phyloP scores from a whole-genome alignment of 495 filamentous ascomycete species.

The Podospora comata region DNA sequence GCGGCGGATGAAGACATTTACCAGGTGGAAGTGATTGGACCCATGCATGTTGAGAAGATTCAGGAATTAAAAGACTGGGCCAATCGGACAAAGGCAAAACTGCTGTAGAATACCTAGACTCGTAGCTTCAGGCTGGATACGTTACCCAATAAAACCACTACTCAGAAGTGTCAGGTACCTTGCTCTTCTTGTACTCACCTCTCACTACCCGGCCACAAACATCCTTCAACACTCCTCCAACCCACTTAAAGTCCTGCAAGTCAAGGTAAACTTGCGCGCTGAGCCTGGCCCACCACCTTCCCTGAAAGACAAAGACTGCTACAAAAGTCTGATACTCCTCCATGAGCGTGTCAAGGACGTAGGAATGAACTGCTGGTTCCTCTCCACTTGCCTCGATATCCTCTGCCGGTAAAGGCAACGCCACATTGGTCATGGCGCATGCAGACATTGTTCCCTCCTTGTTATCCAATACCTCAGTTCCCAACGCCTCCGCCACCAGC shows the following conservation, averaged over 20 bases:
- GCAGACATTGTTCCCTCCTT: constrained; percentile 42
- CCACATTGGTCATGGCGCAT: constrained; percentile 64
- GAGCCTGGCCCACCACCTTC: constrained; percentile 64
- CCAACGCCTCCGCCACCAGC: constrained; percentile 56
- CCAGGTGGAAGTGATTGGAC: not conserved
- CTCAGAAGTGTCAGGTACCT: too few species aligned
- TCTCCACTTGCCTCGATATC: constrained; percentile 29
- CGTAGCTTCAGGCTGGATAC: too few species aligned
- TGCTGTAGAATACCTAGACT: not conserved
- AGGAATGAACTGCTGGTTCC: constrained; percentile 43
- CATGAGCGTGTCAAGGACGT: constrained; percentile 55
- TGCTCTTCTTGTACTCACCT: constrained; percentile 46
- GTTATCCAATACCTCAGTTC: constrained; percentile 69
- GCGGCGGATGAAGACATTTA: not conserved
- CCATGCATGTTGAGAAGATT: not conserved
- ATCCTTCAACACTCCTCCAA: constrained; percentile 55
- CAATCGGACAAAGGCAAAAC: not conserved
- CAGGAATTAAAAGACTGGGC: not conserved
- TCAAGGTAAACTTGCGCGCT: constrained; percentile 81
- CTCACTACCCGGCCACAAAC: constrained; percentile 58
- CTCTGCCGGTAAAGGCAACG: constrained; percentile 57
- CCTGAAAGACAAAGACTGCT: constrained; percentile 56
- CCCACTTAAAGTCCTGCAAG: constrained; percentile 71
- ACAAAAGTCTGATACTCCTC: constrained; percentile 69
- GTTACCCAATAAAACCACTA: too few species aligned